A percentile compares a stretch with the other conserved stretches of the same genome.
phyloP scores from a whole-genome alignment of 495 filamentous ascomycete species.

The Evansstolkia leycettana region DNA sequence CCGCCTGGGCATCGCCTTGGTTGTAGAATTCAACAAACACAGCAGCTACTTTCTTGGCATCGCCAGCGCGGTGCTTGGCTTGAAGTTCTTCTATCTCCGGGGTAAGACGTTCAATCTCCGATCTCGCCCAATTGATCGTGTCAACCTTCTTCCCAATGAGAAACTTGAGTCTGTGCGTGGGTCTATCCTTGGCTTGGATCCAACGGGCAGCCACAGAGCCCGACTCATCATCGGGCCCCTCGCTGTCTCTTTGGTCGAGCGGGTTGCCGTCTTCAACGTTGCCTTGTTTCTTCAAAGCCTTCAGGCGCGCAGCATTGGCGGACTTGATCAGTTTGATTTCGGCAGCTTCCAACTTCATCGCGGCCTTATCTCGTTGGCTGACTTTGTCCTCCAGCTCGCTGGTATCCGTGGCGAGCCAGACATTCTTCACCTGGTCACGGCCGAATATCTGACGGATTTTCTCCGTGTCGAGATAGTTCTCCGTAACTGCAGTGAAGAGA shows the following conservation, averaged over 20 bases:
- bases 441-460: slow-evolving; percentile 74
- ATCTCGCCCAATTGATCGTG: slow-evolving; percentile 77
- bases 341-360: slow-evolving; percentile 76
- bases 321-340: slow-evolving; percentile 78
- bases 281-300: slow-evolving; percentile 59
- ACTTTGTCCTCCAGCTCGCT: slow-evolving; percentile 76
- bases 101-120: slow-evolving; percentile 67
- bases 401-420: slow-evolving; percentile 79
- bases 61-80: slow-evolving; percentile 55
- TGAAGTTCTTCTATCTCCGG: slow-evolving; percentile 71
- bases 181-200: slow-evolving; percentile 68
- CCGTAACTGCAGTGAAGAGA: slow-evolving; percentile 77
- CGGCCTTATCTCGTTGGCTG: slow-evolving; percentile 69
- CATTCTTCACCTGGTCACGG: slow-evolving; percentile 53
- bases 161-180: slow-evolving; percentile 68
- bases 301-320: slow-evolving; percentile 67
- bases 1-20: slow-evolving; percentile 74
- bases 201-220: slow-evolving; percentile 72
- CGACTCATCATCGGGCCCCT: slow-evolving; percentile 47
- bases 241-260: slow-evolving; percentile 26
- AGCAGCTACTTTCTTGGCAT: slow-evolving; percentile 45
- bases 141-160: slow-evolving; percentile 81
- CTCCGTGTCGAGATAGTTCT: slow-evolving; percentile 56
- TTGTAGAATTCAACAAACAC: slow-evolving; percentile 77
- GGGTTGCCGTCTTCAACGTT: slow-evolving; percentile 31